Evolutionary conservation across 495 filamentous ascomycete genomes (phyloP).

Genomic region (Aspergillus hancockii): DNA sequence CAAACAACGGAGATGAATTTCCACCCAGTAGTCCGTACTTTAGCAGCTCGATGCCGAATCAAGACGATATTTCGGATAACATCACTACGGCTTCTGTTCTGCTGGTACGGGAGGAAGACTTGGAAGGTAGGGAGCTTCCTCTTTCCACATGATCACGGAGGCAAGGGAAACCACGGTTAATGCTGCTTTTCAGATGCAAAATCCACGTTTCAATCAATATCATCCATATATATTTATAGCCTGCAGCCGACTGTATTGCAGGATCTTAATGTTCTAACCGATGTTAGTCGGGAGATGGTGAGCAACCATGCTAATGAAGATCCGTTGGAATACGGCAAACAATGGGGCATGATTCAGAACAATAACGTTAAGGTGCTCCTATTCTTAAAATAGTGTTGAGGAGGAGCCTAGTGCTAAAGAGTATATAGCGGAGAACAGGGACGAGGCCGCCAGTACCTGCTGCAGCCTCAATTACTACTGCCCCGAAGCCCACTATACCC

Average conservation of each 20-base stretch:
- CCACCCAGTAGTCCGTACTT: conserved; percentile 62
- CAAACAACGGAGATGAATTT: conserved; percentile 70
- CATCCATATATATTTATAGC: conserved; percentile 85
- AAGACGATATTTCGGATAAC: conserved; percentile 37
- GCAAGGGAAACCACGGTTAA: conserved; percentile 1
- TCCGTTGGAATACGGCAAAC: conserved; percentile 55
- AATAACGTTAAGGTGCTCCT: conserved; percentile 55
- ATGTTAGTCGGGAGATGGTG: conserved; percentile 62
- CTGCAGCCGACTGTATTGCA: conserved; percentile 69
- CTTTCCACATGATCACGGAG: background rate
- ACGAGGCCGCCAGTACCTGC: conserved; percentile 33
- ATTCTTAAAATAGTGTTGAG: background rate
- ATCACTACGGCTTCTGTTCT: conserved; percentile 57
- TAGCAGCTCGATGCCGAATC: conserved; percentile 59
- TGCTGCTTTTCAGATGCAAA: conserved; percentile 58
- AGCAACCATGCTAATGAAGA: conserved; percentile 59
- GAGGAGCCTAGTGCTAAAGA: conserved; percentile 15
- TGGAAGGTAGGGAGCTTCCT: conserved; percentile 59
- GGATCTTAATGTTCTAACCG: conserved; percentile 74
- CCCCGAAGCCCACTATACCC: conserved; percentile 32
- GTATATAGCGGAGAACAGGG: conserved; percentile 49
- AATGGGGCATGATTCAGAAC: conserved; percentile 74
- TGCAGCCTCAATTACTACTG: conserved; percentile 20
- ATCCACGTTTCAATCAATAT: conserved; percentile 65
- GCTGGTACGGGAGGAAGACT: conserved; percentile 76